A percentile compares a stretch with the other conserved stretches of the same genome.
Evolutionary conservation across 495 filamentous ascomycete species (phyloP).

Genomic region (Tetracladium marchalianum): DNA sequence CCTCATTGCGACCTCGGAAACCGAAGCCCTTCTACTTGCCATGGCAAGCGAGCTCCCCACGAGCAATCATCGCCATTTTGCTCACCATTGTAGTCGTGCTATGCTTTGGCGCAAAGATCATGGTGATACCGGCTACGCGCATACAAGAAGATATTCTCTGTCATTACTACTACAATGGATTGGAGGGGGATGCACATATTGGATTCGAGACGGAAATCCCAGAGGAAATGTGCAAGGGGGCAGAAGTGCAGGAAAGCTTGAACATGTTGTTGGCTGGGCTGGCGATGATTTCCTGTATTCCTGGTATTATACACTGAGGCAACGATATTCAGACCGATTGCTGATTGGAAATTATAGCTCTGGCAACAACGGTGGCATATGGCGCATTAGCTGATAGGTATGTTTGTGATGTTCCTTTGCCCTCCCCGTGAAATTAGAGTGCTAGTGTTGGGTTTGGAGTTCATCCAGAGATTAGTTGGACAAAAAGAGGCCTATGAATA

Average conservation of each 20-base stretch:
- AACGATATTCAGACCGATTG: slow-evolving; percentile 10
- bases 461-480: no score
- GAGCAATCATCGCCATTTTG: slow-evolving; percentile 4
- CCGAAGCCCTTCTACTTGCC: no score
- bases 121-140: slow-evolving; percentile 15
- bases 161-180: slow-evolving; percentile 20
- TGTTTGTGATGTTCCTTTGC: neutral
- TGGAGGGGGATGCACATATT: slow-evolving; percentile 6
- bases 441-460: no score
- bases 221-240: slow-evolving; percentile 26
- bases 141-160: slow-evolving; percentile 31
- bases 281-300: slow-evolving; percentile 9
- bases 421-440: no score
- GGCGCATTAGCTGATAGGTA: slow-evolving; percentile 30
- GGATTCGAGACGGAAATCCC: slow-evolving; percentile 18
- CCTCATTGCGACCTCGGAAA: no score
- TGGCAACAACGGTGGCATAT: slow-evolving; percentile 27
- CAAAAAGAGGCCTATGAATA: no score
- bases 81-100: slow-evolving; percentile 7
- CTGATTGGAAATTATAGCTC: slow-evolving; percentile 16
- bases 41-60: neutral
- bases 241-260: slow-evolving; percentile 24
- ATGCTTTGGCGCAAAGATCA: slow-evolving; percentile 4
- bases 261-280: slow-evolving; percentile 23
- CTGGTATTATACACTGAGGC: slow-evolving; percentile 6